Base-by-base conservation (phyloP, 2,329 filamentous ascomycete species). In the Microsporum audouinii region DNA sequence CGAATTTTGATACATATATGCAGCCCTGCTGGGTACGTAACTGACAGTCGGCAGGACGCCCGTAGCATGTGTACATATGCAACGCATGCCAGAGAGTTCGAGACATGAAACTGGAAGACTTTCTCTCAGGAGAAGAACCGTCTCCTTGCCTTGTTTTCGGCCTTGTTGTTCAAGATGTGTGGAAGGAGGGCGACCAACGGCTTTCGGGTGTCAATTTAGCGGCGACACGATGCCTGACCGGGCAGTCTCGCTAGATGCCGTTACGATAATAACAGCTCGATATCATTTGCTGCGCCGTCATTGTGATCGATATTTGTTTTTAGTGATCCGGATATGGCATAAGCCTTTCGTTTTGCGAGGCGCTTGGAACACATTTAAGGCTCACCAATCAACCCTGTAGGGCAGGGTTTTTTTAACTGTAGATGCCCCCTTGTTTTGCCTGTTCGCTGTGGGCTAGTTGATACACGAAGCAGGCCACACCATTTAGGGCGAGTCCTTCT, bases 1-100 rank as follows among this genome's bases (percentile, higher is more conserved):
- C 39, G 39, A 43, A 43, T 43, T 43, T 43, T 55, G 29, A 36
- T 55, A 3, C n/a, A 3, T 17, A 55, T 55, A 55, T 55, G 49
- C 49, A 55, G 49, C 49, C 49, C 49, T 55, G 49, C 31, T 31
- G 49, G 49, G 49, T 55, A 55, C 31, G 33, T 55, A 55, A 55
- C 49, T 55, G 49, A 55, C 49, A 12, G 17, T 23, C 31, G n/a
- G 49, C 45, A 55, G 49, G 49, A n/a, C 49, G 33, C 49, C 31
- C 12, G 14, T n/a, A 14, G 17, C 39, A 43, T 43, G 39, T n/a
- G 39, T 43, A 39, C 14, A 10, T 8, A 55, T 31, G 31, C 31
- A 36, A 36, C 49, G 31, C 49, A 55, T 23, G 31, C 17, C 49
- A 31, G 14, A 34, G 8, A 55, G n/a, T n/a, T n/a, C 7, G 7